Conservation (phyloP, 495 filamentous ascomycete species). For the Pseudomonodictys pantanalensis region DNA sequence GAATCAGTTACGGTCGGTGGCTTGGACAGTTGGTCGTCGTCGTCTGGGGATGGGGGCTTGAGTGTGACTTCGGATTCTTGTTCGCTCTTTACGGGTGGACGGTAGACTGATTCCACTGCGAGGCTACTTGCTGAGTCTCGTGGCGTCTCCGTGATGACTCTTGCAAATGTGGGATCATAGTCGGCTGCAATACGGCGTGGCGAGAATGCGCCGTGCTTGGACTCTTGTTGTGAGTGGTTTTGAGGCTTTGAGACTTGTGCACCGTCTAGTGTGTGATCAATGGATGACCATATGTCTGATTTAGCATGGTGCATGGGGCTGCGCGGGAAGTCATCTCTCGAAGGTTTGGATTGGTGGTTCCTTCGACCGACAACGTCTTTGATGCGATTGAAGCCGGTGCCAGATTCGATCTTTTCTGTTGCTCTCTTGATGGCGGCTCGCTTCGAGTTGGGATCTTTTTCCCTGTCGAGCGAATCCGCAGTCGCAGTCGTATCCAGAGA, state of each 20-base stretch:
- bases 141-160: constrained; percentile 27
- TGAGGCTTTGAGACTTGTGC: not conserved
- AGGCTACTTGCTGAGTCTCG: constrained; percentile 18
- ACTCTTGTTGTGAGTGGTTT: not conserved
- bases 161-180: constrained; percentile 24
- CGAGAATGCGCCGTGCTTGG: not conserved
- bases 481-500: constrained; percentile 3
- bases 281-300: not conserved
- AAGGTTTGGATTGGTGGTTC: constrained; percentile 55
- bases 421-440: constrained; percentile 74
- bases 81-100: not conserved
- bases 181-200: not conserved
- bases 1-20: constrained; percentile 33
- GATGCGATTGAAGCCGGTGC: constrained; percentile 77
- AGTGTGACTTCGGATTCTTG: not conserved
- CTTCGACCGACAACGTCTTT: constrained; percentile 73
- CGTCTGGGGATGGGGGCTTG: constrained; percentile 3
- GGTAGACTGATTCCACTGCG: not conserved
- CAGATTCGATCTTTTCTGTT: constrained; percentile 76
- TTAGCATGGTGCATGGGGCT: constrained; percentile 4
- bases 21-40: constrained; percentile 15
- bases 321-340: constrained; percentile 49
- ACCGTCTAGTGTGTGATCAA: not conserved
- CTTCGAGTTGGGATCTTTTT: constrained; percentile 62
- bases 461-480: constrained; percentile 45